A percentile compares a stretch with the other conserved stretches of the same genome.
Conservation (phyloP, 495 filamentous ascomycete species). For the Penicillium pulvis region DNA sequence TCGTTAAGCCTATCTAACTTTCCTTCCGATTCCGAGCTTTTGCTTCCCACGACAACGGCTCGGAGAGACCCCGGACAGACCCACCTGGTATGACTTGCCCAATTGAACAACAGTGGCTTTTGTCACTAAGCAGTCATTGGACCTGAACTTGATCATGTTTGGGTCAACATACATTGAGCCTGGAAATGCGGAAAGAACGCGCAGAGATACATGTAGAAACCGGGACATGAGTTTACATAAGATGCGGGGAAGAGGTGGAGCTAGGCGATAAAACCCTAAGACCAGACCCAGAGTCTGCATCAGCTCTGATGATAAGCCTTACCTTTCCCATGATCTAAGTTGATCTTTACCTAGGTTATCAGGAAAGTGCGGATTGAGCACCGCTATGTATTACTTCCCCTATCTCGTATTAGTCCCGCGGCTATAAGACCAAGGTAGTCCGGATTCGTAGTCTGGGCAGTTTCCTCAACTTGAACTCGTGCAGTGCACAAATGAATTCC, state of each 20-base stretch:
- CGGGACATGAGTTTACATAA: background rate
- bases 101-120: background rate
- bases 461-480: background rate
- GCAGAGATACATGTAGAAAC: background rate
- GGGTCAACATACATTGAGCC: background rate
- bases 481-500: conserved; percentile 12
- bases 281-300: background rate
- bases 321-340: background rate
- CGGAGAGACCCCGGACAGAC: no score
- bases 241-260: conserved; percentile 13
- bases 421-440: background rate
- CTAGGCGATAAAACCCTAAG: conserved; percentile 2
- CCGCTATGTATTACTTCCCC: background rate
- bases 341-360: conserved; percentile 5
- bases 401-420: background rate
- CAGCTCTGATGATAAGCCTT: background rate
- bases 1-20: background rate
- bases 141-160: background rate
- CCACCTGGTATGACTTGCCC: background rate
- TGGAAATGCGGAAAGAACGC: conserved; percentile 3
- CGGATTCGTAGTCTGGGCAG: background rate
- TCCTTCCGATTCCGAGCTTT: background rate
- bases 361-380: conserved; percentile 2
- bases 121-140: background rate
- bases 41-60: background rate